These are phyloP conservation scores for Aechmea fasciata DNA, from an alignment of 176 grass and related monocot genomes.

Conservation along the genomic window DNA sequence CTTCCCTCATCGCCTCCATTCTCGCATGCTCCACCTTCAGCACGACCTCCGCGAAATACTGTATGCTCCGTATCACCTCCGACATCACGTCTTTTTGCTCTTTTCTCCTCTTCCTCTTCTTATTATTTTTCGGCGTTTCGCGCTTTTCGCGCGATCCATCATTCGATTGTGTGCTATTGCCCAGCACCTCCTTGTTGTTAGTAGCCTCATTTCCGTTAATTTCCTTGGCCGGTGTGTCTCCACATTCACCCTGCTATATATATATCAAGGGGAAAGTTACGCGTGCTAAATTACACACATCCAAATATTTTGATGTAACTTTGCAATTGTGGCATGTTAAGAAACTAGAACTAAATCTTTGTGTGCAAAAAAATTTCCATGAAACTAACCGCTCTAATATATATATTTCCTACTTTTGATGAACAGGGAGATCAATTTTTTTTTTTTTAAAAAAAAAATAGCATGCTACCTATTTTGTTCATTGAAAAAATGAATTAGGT, in stretches of 20 bases:
- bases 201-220: neutral
- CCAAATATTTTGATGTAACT: too few species aligned
- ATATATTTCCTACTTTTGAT: too few species aligned
- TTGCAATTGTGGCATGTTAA: too few species aligned
- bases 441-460: too few species aligned
- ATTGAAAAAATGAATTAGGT: too few species aligned
- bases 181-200: neutral
- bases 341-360: too few species aligned
- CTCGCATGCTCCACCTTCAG: constrained; percentile 63
- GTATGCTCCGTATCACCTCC: constrained; percentile 49
- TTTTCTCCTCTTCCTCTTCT: constrained; percentile 6
- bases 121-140: neutral
- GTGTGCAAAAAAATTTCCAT: too few species aligned
- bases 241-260: neutral
- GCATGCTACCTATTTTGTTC: too few species aligned
- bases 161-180: neutral
- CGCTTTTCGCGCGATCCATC: neutral
- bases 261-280: neutral
- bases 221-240: neutral
- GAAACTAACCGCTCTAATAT: too few species aligned
- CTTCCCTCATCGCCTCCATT: constrained; percentile 65
- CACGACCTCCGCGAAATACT: constrained; percentile 52
- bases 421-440: too few species aligned
- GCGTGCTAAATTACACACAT: too few species aligned
- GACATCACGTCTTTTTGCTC: neutral